Conservation (phyloP, 371 early-diverging fungal species). For the Mucor irregularis region DNA sequence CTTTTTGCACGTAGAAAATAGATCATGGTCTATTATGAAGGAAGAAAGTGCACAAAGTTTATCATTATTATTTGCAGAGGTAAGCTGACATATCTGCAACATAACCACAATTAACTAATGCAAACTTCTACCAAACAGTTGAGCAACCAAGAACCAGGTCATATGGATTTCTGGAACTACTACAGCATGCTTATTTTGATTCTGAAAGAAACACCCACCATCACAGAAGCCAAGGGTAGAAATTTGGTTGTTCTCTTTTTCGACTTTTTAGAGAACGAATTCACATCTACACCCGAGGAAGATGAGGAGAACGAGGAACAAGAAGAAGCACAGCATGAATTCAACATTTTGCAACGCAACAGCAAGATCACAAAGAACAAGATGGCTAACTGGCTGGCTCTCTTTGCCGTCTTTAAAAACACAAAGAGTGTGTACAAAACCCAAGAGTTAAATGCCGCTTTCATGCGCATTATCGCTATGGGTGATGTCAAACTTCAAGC, state of each 20-base stretch:
- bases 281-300: slow-evolving; percentile 47
- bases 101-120: neutral
- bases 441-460: slow-evolving; percentile 58
- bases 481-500: slow-evolving; percentile 82
- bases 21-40: slow-evolving; percentile 42
- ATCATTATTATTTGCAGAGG: slow-evolving; percentile 47
- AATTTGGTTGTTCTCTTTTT: slow-evolving; percentile 79
- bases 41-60: slow-evolving; percentile 34
- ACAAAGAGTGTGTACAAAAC: slow-evolving; percentile 56
- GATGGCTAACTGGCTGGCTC: slow-evolving; percentile 65
- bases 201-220: slow-evolving; percentile 62
- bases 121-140: slow-evolving; percentile 1
- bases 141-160: slow-evolving; percentile 48
- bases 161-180: slow-evolving; percentile 78
- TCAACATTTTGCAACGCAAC: slow-evolving; percentile 45
- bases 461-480: slow-evolving; percentile 73
- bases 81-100: neutral
- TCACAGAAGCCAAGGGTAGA: slow-evolving; percentile 73
- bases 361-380: slow-evolving; percentile 46
- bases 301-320: slow-evolving; percentile 36
- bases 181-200: slow-evolving; percentile 68
- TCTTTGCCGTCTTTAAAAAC: slow-evolving; percentile 78
- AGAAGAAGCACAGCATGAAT: slow-evolving; percentile 7
- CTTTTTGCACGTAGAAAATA: slow-evolving; percentile 35
- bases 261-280: slow-evolving; percentile 63